A percentile compares a stretch with the other conserved stretches of the same genome.
Conservation (phyloP, 2,329 filamentous ascomycete genomes). For the Lachnellula arida region DNA sequence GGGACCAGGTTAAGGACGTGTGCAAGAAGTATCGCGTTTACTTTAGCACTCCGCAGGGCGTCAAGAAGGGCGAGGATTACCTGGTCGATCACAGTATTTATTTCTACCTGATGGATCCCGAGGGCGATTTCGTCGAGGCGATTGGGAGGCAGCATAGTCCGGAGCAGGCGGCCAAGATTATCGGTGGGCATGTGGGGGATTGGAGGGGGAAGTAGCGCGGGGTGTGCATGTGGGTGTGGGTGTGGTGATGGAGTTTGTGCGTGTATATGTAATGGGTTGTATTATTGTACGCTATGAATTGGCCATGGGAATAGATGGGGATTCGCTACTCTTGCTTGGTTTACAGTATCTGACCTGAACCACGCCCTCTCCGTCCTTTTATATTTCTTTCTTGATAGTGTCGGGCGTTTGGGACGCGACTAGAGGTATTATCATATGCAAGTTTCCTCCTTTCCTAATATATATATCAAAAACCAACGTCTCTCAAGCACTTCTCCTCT, state of each 20-base stretch:
- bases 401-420: too few species aligned
- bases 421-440: too few species aligned
- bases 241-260: neutral
- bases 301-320: too few species aligned
- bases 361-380: too few species aligned
- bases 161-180: conserved; percentile 76
- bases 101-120: conserved; percentile 98
- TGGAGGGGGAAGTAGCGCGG: conserved; percentile 44
- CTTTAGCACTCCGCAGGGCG: conserved; percentile 85
- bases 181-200: conserved; percentile 78
- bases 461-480: too few species aligned
- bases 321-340: too few species aligned
- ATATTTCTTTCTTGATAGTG: too few species aligned
- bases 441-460: too few species aligned
- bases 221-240: neutral
- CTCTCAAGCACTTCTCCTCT: too few species aligned
- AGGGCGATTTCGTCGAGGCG: conserved; percentile 96
- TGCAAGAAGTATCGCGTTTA: conserved; percentile 98
- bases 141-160: conserved; percentile 92
- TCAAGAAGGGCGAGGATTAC: conserved; percentile 93
- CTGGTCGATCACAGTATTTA: conserved; percentile 98
- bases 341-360: too few species aligned
- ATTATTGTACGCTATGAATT: too few species aligned
- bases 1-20: conserved; percentile 87
- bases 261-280: too few species aligned